A percentile compares a stretch with the other conserved stretches of the same genome.
Evolutionary conservation across 1,284 basidiomycete genomes (phyloP).

Genomic region (Fomes fomentarius): DNA sequence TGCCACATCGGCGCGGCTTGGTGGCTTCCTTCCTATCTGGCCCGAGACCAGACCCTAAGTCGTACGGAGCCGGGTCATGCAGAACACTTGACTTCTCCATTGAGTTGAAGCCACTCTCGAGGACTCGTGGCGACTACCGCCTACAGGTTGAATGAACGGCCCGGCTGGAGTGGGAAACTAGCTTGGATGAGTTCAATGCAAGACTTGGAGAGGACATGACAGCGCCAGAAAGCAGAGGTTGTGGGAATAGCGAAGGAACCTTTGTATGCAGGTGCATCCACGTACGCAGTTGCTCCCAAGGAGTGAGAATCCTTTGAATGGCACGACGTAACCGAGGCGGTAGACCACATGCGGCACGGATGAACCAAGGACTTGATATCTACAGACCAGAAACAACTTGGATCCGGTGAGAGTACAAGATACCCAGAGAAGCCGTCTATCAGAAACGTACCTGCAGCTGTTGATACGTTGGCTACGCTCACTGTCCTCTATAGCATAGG

Average conservation of each 20-base stretch:
- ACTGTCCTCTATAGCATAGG: neutral
- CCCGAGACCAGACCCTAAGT: slow-evolving; percentile 15
- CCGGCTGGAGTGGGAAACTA: slow-evolving; percentile 18
- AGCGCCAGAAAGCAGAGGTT: neutral
- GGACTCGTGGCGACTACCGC: slow-evolving; percentile 2
- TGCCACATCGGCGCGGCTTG: slow-evolving; percentile 2
- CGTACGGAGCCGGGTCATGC: slow-evolving; percentile 5
- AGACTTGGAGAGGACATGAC: neutral
- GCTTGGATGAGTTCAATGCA: neutral
- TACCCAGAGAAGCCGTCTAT: neutral
- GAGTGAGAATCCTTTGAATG: neutral
- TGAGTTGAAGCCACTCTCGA: slow-evolving; percentile 9
- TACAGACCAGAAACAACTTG: neutral
- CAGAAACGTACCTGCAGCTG: neutral
- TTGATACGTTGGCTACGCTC: neutral
- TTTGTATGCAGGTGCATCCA: neutral
- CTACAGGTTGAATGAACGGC: slow-evolving; percentile 14
- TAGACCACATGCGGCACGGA: neutral
- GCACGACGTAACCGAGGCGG: neutral
- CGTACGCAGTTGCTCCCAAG: neutral
- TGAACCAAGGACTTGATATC: neutral
- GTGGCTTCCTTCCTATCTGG: slow-evolving; percentile 16
- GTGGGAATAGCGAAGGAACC: neutral
- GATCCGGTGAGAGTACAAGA: neutral
- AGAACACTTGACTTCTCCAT: slow-evolving; percentile 12